Conservation (phyloP, 208 protist species). For the Eutreptiella sp. region DNA sequence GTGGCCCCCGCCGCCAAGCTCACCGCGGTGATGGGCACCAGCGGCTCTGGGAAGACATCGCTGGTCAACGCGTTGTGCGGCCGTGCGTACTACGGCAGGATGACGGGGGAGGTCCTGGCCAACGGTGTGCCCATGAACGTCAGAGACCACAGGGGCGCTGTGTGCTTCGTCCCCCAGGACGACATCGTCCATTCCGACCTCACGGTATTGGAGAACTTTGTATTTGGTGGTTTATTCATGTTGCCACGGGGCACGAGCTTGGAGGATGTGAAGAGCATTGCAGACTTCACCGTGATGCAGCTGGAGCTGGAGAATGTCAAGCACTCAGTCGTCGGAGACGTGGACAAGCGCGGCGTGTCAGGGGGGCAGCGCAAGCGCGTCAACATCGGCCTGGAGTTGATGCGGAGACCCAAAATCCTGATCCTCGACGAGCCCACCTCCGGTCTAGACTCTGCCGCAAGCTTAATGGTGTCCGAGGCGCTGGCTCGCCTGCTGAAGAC, state of each 20-base stretch:
- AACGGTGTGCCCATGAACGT: too few relatives aligned
- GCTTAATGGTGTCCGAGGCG: conserved; percentile 17
- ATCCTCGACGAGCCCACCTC: conserved; percentile 51
- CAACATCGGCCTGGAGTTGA: conserved; percentile 43
- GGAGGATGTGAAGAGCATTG: conserved; percentile 26
- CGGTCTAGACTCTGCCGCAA: conserved; percentile 31
- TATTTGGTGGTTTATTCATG: too few relatives aligned
- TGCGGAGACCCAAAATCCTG: conserved; percentile 38
- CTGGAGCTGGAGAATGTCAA: neutral
- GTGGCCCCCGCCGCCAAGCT: too few relatives aligned
- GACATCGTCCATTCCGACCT: neutral
- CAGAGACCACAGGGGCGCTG: too few relatives aligned
- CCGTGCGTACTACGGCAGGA: conserved; percentile 5
- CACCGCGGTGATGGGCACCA: too few relatives aligned
- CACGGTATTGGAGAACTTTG: neutral
- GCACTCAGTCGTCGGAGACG: conserved; percentile 14
- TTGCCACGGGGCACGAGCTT: neutral
- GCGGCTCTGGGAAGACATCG: too few relatives aligned
- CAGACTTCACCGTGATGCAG: conserved; percentile 26
- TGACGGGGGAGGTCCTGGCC: neutral
- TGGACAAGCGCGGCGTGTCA: conserved; percentile 28
- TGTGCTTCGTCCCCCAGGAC: too few relatives aligned
- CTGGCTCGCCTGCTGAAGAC: conserved; percentile 24
- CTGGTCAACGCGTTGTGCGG: conserved; percentile 1
- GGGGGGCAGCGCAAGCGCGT: conserved; percentile 43